Evolutionary conservation across 2,329 filamentous ascomycete genomes (phyloP).

Genomic region (Mycogone perniciosa): DNA sequence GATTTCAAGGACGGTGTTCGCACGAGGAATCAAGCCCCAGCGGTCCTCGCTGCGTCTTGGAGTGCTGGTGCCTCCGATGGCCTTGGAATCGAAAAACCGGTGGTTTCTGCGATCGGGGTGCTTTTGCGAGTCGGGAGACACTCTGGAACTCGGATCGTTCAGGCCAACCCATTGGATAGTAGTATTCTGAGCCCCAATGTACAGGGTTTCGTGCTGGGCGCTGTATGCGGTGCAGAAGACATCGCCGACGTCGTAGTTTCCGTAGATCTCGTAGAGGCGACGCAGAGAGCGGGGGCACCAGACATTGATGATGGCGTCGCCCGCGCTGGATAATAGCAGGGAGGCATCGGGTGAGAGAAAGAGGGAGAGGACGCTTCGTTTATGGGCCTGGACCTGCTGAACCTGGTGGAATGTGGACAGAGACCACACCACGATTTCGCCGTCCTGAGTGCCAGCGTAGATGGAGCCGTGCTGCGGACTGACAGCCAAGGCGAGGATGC

Average conservation of each 20-base stretch:
- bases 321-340: slow-evolving; percentile 85
- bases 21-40: slow-evolving; percentile 47
- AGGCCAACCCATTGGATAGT: slow-evolving; percentile 89
- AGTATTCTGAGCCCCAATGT: slow-evolving; percentile 89
- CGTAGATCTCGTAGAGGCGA: slow-evolving; percentile 83
- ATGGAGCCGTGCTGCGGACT: slow-evolving; percentile 72
- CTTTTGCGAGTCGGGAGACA: slow-evolving; percentile 54
- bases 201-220: slow-evolving; percentile 69
- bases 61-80: slow-evolving; percentile 73
- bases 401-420: slow-evolving; percentile 80
- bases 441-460: slow-evolving; percentile 87
- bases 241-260: slow-evolving; percentile 88
- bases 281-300: slow-evolving; percentile 76
- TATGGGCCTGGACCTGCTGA: slow-evolving; percentile 76
- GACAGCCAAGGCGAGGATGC: slow-evolving; percentile 75
- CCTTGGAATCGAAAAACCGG: slow-evolving; percentile 87
- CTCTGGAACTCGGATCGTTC: slow-evolving; percentile 54
- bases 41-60: slow-evolving; percentile 61
- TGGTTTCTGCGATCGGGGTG: slow-evolving; percentile 75
- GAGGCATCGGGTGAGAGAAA: slow-evolving; percentile 68
- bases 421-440: slow-evolving; percentile 88
- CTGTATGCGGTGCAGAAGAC: slow-evolving; percentile 95
- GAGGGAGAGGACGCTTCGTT: slow-evolving; percentile 82
- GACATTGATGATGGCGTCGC: slow-evolving; percentile 89
- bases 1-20: slow-evolving; percentile 65